A percentile compares a stretch with the other conserved stretches of the same genome.
phyloP scores from a whole-genome alignment of 495 filamentous ascomycete species.

The Neurospora sp. region DNA sequence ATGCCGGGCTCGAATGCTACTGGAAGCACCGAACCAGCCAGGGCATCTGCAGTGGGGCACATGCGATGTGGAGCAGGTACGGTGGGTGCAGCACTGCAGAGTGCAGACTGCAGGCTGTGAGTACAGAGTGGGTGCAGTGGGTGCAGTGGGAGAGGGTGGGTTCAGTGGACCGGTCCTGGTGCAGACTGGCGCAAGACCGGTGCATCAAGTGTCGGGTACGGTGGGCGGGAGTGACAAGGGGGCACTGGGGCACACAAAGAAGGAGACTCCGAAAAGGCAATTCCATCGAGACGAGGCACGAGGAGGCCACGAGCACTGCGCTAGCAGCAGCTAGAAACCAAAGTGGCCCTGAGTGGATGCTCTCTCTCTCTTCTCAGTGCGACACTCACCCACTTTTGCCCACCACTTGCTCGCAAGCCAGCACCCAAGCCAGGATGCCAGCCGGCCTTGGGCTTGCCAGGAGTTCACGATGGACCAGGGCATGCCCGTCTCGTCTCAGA shows the following conservation, averaged over 20 bases:
- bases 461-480: background rate
- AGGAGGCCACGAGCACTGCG: background rate
- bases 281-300: background rate
- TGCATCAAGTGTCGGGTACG: background rate
- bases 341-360: background rate
- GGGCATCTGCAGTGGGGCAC: background rate
- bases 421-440: background rate
- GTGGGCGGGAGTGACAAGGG: background rate
- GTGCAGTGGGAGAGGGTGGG: background rate
- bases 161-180: background rate
- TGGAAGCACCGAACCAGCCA: background rate
- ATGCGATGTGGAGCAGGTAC: background rate
- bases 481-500: background rate
- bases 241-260: background rate
- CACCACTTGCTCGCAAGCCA: background rate
- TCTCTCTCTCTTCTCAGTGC: background rate
- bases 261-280: background rate
- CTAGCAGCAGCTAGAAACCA: background rate
- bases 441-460: background rate
- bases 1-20: background rate
- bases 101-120: background rate
- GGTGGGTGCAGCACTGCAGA: background rate
- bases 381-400: background rate
- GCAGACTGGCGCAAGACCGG: background rate
- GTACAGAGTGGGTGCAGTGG: background rate